Evolutionary conservation across 192 early-diverging fungal genomes (phyloP), one percentile per base, ranked within the genome.

Genomic region (Podila epigama): DNA sequence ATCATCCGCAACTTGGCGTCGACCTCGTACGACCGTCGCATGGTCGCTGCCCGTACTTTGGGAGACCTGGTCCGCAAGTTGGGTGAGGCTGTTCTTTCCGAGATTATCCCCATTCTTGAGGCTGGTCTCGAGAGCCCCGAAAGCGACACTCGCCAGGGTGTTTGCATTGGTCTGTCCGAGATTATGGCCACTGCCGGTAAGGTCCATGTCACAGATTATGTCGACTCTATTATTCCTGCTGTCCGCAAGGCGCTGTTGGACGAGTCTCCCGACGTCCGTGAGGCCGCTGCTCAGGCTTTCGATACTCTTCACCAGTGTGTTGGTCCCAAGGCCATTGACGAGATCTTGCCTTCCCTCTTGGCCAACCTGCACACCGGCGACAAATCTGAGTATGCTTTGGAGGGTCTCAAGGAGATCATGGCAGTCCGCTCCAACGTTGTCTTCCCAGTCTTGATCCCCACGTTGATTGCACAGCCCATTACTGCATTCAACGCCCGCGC

Each of bases 371-470:
- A 85, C 55, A 79, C 83, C 29, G 80, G 80, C 28, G 82, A 87
- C 33, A 82, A 87, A n/a, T 86, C 88, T 40, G 79, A 78, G 25
- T 89, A 92, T 68, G 97, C 97, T 13, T 82, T 99, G 78, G 93
- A 95, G 75, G 98, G 95, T 36, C 83, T 99, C 58, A 97, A 97
- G 81, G 95, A 98, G 77, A 92, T 99, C 55, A 98, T 98, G 96
- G 89, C 94, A 15, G 94, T 98, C 42, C 92, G 95, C n/a, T 93
- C 93, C 60, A 92, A 94, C 65, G 94, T 96, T 4, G 98, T 99
- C 9, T 97, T 99, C 93, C 98, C 98, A 9, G 96, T 97, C 33
- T 85, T 99, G 54, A 96, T 99, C 59, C 98, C 98, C 4, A 97
- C 95, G 7, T 86, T 99, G 55, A 91, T 95, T n/a, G 67, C 89